Evolutionary conservation across 352 stramenopile genomes (phyloP).

Genomic region (Achlya hypogyna): DNA sequence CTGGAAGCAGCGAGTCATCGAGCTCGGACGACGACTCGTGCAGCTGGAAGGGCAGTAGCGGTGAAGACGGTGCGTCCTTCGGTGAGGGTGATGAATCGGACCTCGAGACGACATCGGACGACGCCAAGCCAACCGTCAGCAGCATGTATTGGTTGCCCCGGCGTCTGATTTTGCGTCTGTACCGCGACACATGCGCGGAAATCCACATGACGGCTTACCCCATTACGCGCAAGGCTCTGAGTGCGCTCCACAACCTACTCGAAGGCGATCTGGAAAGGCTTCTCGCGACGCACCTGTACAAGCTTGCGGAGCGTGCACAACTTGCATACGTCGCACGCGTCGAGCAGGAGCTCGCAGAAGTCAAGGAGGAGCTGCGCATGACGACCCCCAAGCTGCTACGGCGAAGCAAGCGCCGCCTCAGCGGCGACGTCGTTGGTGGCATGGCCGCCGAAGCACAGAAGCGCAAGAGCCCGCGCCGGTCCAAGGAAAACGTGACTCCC

Average conservation of each 20-base stretch:
- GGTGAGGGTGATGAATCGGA: conserved; percentile 15
- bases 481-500: neutral
- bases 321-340: neutral
- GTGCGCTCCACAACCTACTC: conserved; percentile 8
- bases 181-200: neutral
- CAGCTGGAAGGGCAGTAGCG: neutral
- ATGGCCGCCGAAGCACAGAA: conserved; percentile 9
- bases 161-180: conserved; percentile 7
- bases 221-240: conserved; percentile 17
- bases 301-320: neutral
- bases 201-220: neutral
- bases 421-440: conserved; percentile 6
- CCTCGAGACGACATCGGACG: neutral
- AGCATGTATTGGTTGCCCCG: conserved; percentile 12
- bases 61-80: neutral
- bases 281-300: neutral
- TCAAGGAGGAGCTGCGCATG: conserved; percentile 3
- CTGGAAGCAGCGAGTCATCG: neutral
- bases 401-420: conserved; percentile 11
- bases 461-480: conserved; percentile 5
- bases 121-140: neutral
- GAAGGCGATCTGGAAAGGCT: conserved; percentile 8
- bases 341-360: neutral
- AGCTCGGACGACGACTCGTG: conserved; percentile 2
- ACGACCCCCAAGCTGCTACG: conserved; percentile 15